Conservation (phyloP, 2,329 filamentous ascomycete genomes). For the Colletotrichum sp. region DNA sequence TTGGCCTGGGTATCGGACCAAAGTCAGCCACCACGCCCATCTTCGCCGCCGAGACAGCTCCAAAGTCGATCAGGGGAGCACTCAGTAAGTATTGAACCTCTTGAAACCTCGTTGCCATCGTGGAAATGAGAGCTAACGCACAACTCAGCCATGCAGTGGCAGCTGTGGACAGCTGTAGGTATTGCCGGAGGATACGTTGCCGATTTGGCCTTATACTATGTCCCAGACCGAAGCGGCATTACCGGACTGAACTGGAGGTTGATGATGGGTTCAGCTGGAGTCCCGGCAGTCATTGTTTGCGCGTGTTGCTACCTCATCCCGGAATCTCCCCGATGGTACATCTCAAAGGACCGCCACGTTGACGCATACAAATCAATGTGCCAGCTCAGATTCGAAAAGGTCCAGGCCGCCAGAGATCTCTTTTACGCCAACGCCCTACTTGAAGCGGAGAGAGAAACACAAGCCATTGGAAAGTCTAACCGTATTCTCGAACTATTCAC, state of each 20-base stretch:
- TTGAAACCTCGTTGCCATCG: no score
- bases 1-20: conserved; percentile 74
- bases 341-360: conserved; percentile 49
- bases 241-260: conserved; percentile 69
- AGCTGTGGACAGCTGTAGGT: conserved; percentile 59
- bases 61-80: conserved; percentile 67
- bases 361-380: conserved; percentile 54
- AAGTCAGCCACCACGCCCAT: conserved; percentile 74
- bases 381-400: conserved; percentile 52
- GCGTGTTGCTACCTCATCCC: conserved; percentile 55
- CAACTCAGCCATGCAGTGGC: conserved; percentile 73
- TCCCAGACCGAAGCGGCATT: conserved; percentile 51
- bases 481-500: conserved; percentile 63
- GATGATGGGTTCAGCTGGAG: conserved; percentile 71
- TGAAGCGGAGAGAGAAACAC: conserved; percentile 58
- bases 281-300: conserved; percentile 64
- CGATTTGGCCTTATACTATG: conserved; percentile 66
- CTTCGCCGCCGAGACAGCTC: conserved; percentile 72
- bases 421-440: conserved; percentile 64
- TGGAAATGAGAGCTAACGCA: background rate
- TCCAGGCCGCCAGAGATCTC: conserved; percentile 60
- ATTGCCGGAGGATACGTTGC: conserved; percentile 64
- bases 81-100: background rate
- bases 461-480: conserved; percentile 49
- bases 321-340: conserved; percentile 56